Conservation (phyloP, 176 grass and related monocot species). For the Zoysia pacifica region DNA sequence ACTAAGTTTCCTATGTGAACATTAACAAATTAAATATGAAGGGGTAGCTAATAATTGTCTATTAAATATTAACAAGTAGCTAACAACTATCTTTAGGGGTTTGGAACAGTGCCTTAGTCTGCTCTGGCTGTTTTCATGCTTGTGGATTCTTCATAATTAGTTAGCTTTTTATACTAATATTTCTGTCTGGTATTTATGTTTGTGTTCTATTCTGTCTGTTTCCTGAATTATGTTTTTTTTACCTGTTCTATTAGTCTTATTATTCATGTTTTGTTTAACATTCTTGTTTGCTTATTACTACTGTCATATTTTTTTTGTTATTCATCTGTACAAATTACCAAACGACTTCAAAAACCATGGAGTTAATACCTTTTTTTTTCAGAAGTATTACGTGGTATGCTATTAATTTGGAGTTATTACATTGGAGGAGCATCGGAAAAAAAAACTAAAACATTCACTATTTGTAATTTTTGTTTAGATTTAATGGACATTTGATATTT, state of each 20-base stretch:
- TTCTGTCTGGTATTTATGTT: neutral
- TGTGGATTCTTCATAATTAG: neutral
- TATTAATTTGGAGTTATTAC: neutral
- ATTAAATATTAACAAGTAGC: too few species aligned
- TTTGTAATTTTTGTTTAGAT: slow-evolving; percentile 19
- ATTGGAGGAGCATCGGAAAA: neutral
- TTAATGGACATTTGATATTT: neutral
- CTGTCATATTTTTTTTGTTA: neutral
- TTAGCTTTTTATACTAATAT: neutral
- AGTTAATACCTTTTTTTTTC: neutral
- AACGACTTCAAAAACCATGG: neutral
- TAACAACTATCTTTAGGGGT: too few species aligned
- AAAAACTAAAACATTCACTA: neutral
- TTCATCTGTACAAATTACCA: neutral
- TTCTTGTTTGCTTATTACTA: neutral
- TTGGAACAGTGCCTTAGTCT: neutral
- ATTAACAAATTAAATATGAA: too few species aligned
- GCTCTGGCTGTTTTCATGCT: neutral
- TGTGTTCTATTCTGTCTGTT: neutral
- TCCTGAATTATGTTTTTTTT: neutral
- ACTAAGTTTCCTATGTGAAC: too few species aligned
- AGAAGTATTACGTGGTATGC: neutral
- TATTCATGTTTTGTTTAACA: neutral
- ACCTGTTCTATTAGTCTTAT: neutral
- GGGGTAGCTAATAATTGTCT: too few species aligned